phyloP scores from a whole-genome alignment of 1,139 yeast species.

The Debaryomyces robertsiae region DNA sequence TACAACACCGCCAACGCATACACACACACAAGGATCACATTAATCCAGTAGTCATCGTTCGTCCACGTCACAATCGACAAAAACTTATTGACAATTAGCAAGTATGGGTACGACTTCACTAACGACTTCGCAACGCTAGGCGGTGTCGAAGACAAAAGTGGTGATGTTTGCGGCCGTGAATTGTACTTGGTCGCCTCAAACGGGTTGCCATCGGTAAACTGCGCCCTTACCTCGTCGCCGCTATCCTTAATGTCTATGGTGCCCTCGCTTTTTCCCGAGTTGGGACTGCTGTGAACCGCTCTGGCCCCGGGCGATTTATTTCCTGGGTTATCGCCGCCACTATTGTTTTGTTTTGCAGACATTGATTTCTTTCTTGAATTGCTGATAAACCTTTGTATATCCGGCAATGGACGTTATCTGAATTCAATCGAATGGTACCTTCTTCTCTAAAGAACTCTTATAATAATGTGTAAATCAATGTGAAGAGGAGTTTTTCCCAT shows the following conservation, averaged over 20 bases:
- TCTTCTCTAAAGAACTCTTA: neutral
- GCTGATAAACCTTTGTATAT: neutral
- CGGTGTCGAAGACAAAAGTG: conserved; percentile 79
- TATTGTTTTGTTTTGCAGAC: conserved; percentile 7
- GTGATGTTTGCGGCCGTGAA: conserved; percentile 55
- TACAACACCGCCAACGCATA: conserved; percentile 67
- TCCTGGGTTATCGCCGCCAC: conserved; percentile 4
- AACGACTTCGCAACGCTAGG: conserved; percentile 86
- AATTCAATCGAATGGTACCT: neutral
- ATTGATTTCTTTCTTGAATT: conserved; percentile 1
- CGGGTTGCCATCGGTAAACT: conserved; percentile 12
- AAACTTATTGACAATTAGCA: conserved; percentile 67
- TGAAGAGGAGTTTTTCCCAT: conserved; percentile 1
- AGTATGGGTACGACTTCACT: conserved; percentile 79
- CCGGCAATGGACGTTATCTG: conserved; percentile 1
- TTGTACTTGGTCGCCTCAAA: conserved; percentile 6
- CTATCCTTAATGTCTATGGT: conserved; percentile 7
- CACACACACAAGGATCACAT: conserved; percentile 60
- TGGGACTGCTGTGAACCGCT: conserved; percentile 6
- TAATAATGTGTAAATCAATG: neutral
- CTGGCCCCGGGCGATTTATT: conserved; percentile 6
- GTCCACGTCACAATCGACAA: conserved; percentile 89
- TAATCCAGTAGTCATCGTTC: conserved; percentile 78
- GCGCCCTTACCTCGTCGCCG: conserved; percentile 17
- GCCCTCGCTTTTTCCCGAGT: conserved; percentile 6